phyloP scores from a whole-genome alignment of 2,329 filamentous ascomycete species.

The Microsporum ferrugineum region DNA sequence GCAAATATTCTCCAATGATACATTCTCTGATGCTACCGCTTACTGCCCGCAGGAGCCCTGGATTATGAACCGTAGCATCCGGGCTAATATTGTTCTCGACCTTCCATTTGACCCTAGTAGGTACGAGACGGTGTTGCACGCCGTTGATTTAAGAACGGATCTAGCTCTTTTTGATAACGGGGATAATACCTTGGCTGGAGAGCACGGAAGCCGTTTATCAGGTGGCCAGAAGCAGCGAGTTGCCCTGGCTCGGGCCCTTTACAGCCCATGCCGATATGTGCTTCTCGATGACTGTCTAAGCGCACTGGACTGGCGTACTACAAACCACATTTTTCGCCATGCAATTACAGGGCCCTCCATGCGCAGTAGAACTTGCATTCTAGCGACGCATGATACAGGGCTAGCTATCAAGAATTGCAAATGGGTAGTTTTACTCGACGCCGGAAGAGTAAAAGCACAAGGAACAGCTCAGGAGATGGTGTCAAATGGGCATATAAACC shows the following conservation, averaged over 20 bases:
- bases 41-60: conserved; percentile 47
- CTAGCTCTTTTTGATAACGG: conserved; percentile 52
- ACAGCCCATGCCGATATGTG: conserved; percentile 44
- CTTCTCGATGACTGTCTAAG: conserved; percentile 50
- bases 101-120: conserved; percentile 55
- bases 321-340: conserved; percentile 47
- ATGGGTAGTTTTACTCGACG: background rate
- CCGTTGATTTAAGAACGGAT: conserved; percentile 51
- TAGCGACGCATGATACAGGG: conserved; percentile 57
- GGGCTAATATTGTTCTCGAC: conserved; percentile 56
- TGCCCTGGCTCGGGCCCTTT: conserved; percentile 49
- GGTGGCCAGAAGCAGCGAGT: conserved; percentile 51
- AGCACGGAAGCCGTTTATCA: conserved; percentile 51
- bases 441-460: background rate
- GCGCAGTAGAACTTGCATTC: conserved; percentile 42
- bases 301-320: conserved; percentile 53
- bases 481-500: conserved; percentile 59
- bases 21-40: background rate
- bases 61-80: conserved; percentile 58
- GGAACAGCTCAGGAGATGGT: conserved; percentile 46
- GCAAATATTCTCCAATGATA: background rate
- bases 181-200: conserved; percentile 50
- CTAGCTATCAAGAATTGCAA: conserved; percentile 53
- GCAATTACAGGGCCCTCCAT: conserved; percentile 46
- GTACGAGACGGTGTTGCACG: conserved; percentile 57